Evolutionary conservation across 768 basidiomycete species (phyloP).

Genomic region (Clathrus columnatus): DNA sequence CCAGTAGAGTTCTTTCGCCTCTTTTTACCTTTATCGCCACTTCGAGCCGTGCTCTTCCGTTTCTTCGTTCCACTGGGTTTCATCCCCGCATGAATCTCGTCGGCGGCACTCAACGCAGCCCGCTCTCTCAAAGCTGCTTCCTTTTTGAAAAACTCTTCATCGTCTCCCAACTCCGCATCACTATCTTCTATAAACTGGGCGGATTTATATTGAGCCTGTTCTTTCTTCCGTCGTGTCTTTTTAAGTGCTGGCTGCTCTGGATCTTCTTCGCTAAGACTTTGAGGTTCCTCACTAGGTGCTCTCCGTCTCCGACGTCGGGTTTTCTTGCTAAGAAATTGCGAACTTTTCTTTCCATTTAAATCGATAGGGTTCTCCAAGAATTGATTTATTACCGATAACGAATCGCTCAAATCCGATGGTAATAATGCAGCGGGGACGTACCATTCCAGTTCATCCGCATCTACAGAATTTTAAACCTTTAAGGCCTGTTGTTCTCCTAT

Average conservation of each 20-base stretch:
- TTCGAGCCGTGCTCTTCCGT: slow-evolving; percentile 38
- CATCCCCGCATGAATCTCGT: slow-evolving; percentile 39
- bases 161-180: slow-evolving; percentile 73
- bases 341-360: slow-evolving; percentile 66
- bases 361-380: slow-evolving; percentile 79
- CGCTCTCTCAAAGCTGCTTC: slow-evolving; percentile 57
- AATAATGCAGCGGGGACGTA: slow-evolving; percentile 65
- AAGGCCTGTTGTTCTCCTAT: too few relatives aligned
- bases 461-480: too few relatives aligned
- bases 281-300: slow-evolving; percentile 34
- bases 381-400: slow-evolving; percentile 69
- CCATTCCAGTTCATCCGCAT: slow-evolving; percentile 74
- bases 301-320: slow-evolving; percentile 41
- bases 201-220: slow-evolving; percentile 72
- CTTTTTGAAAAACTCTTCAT: slow-evolving; percentile 72
- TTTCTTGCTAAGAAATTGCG: slow-evolving; percentile 63
- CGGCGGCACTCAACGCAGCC: slow-evolving; percentile 31
- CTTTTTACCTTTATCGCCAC: slow-evolving; percentile 37
- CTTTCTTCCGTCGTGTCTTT: slow-evolving; percentile 48
- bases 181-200: slow-evolving; percentile 91
- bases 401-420: slow-evolving; percentile 59
- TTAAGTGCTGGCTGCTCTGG: slow-evolving; percentile 28
- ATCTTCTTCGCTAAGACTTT: slow-evolving; percentile 33
- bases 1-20: slow-evolving; percentile 20
- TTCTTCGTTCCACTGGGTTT: slow-evolving; percentile 44